These are phyloP conservation scores for Fusarium verrucosum DNA, from an alignment of 2,329 filamentous ascomycete species.

Conservation along the genomic window DNA sequence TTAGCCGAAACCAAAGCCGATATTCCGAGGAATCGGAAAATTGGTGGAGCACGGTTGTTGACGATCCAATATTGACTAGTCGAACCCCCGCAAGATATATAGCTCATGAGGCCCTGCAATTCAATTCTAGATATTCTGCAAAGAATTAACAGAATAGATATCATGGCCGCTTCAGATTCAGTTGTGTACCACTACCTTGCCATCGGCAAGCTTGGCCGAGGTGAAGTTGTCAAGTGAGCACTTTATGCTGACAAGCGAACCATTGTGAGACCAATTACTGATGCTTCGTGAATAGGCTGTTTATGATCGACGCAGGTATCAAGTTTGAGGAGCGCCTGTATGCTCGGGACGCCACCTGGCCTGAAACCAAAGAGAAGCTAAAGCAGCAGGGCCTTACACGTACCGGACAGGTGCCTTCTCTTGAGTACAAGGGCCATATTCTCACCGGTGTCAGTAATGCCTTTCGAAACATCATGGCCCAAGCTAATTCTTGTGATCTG, in stretches of 20 bases:
- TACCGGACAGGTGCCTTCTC: constrained; percentile 4
- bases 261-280: background rate
- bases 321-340: constrained; percentile 1
- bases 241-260: too few relatives aligned
- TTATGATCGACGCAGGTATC: background rate
- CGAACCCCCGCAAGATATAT: constrained; percentile 5
- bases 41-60: background rate
- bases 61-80: background rate
- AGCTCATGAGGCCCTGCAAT: rapidly evolving
- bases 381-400: constrained; percentile 10
- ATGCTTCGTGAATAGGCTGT: background rate
- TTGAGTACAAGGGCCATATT: constrained; percentile 13
- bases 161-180: background rate
- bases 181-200: constrained; percentile 20
- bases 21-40: background rate
- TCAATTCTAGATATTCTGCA: too few relatives aligned
- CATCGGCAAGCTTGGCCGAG: constrained; percentile 19
- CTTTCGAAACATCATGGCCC: rapidly evolving
- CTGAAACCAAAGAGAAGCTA: constrained; percentile 4
- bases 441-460: background rate
- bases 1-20: background rate
- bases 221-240: constrained; percentile 15
- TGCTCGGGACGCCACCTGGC: background rate
- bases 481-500: background rate
- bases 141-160: background rate